Percentiles rank a stretch among this genome's conserved stretches.
Evolutionary conservation across 1,284 basidiomycete species (phyloP).

Genomic region (Leucoagaricus sp.): DNA sequence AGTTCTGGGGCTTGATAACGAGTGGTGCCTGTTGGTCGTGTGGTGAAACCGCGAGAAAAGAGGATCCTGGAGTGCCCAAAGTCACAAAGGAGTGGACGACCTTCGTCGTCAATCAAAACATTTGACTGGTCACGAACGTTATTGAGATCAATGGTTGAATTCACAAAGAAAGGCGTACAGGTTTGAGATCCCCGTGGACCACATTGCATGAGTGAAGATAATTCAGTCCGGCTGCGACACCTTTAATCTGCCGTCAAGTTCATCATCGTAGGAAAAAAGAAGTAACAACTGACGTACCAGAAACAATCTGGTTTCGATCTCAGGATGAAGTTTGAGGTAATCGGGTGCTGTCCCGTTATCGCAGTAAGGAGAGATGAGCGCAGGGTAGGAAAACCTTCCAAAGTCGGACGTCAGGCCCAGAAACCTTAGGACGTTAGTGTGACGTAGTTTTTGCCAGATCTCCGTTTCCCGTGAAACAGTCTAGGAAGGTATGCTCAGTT

Average conservation of each 20-base stretch:
- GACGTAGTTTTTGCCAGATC: constrained; percentile 19
- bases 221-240: constrained; percentile 21
- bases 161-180: constrained; percentile 15
- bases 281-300: constrained; percentile 19
- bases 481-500: constrained; percentile 14
- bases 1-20: constrained; percentile 27
- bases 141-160: neutral
- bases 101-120: constrained; percentile 23
- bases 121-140: constrained; percentile 18
- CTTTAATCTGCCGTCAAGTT: constrained; percentile 17
- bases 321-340: constrained; percentile 20
- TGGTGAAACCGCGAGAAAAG: constrained; percentile 21
- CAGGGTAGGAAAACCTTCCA: constrained; percentile 16
- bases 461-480: constrained; percentile 19
- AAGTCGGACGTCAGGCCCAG: constrained; percentile 19
- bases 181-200: constrained; percentile 26
- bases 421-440: constrained; percentile 19
- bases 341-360: constrained; percentile 17
- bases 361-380: constrained; percentile 25
- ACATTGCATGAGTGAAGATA: constrained; percentile 24
- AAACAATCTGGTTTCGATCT: constrained; percentile 12
- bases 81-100: constrained; percentile 21
- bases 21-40: constrained; percentile 17
- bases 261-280: no score
- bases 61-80: constrained; percentile 26